phyloP scores from a whole-genome alignment of 2,329 filamentous ascomycete genomes.

The Colletotrichum siamense region DNA sequence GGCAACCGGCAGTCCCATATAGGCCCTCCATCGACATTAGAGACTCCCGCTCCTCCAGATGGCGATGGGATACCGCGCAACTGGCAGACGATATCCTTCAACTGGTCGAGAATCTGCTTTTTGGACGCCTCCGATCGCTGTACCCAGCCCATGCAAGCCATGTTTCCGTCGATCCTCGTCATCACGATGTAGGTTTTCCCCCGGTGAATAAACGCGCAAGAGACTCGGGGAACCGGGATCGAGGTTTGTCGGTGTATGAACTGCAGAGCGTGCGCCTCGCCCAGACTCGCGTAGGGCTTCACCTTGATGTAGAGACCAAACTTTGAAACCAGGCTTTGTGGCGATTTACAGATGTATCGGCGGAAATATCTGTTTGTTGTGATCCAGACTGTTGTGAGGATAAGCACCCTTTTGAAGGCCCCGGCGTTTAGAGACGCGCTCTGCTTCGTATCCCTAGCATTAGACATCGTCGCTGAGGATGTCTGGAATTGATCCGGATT shows the following conservation, averaged over 20 bases:
- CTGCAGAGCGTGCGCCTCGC: conserved; percentile 44
- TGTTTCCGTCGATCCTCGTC: conserved; percentile 36
- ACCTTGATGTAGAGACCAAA: conserved; percentile 35
- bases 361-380: neutral
- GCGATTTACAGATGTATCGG: neutral
- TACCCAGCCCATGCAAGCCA: conserved; percentile 14
- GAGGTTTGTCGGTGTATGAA: conserved; percentile 44
- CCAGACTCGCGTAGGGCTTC: conserved; percentile 32
- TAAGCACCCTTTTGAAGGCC: neutral
- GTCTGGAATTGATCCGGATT: neutral
- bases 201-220: conserved; percentile 42
- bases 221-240: conserved; percentile 48
- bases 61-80: conserved; percentile 17
- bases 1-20: conserved; percentile 29
- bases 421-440: neutral
- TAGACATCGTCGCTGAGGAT: neutral
- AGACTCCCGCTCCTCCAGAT: conserved; percentile 6
- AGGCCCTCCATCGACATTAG: conserved; percentile 25
- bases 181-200: conserved; percentile 47
- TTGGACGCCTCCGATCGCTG: conserved; percentile 22
- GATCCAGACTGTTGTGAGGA: neutral
- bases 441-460: neutral
- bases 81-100: conserved; percentile 23
- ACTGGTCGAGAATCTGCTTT: conserved; percentile 25
- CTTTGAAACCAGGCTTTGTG: neutral